These are phyloP conservation scores for Pelargonium australe DNA, from an alignment of 441 rosid species.

Conservation along the genomic window DNA sequence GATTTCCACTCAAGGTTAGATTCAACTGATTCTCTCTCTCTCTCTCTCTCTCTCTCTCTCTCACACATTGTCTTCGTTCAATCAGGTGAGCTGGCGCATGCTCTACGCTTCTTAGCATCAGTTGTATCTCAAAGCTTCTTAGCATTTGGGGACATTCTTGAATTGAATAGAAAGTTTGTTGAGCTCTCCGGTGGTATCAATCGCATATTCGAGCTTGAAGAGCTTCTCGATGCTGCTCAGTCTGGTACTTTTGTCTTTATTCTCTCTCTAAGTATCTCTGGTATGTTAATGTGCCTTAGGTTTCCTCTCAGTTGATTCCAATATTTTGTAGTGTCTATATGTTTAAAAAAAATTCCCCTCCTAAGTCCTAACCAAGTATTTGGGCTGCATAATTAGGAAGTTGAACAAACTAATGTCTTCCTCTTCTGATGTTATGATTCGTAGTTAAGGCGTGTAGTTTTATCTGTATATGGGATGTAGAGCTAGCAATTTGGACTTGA, in stretches of 20 bases:
- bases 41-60: constrained; percentile 11
- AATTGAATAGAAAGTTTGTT: constrained; percentile 80
- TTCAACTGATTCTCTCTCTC: background rate
- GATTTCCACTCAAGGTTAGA: constrained; percentile 77
- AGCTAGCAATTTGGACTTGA: too few species aligned
- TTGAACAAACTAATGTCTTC: too few species aligned
- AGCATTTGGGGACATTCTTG: constrained; percentile 98
- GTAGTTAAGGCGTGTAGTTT: background rate
- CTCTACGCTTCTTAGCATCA: constrained; percentile 93
- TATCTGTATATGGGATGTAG: background rate
- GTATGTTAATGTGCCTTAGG: background rate
- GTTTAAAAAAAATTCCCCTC: background rate
- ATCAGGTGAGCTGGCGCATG: constrained; percentile 97
- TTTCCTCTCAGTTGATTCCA: constrained; percentile 4
- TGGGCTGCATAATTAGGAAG: too few species aligned
- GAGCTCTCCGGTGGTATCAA: constrained; percentile 94
- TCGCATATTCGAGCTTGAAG: constrained; percentile 94
- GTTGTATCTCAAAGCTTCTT: constrained; percentile 99
- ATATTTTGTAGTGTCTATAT: background rate
- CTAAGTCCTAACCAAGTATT: too few species aligned
- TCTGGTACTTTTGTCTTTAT: constrained; percentile 45
- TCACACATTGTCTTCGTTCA: constrained; percentile 19
- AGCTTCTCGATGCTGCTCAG: constrained; percentile 82
- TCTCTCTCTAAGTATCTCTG: background rate
- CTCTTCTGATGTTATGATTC: background rate